These are phyloP conservation scores for Thymus mandschuricus DNA, from an alignment of 257 asterid genomes.

Conservation along the genomic window DNA sequence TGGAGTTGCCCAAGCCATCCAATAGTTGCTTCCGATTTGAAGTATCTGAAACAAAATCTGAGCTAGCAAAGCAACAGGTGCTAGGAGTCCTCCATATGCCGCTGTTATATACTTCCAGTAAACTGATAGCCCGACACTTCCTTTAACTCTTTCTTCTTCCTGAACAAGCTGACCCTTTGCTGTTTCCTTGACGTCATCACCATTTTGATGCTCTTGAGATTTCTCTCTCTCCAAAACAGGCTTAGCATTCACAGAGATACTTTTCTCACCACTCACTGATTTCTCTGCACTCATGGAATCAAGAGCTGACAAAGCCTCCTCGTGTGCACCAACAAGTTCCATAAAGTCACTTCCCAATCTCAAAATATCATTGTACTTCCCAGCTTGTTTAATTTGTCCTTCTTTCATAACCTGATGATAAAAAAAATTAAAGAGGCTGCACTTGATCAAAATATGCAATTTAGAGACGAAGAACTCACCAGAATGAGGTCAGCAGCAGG, in stretches of 20 bases:
- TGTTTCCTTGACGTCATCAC: conserved; percentile 24
- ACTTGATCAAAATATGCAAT: not conserved
- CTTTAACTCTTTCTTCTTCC: conserved; percentile 96
- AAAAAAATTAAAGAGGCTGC: too few relatives aligned
- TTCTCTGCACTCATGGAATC: conserved; percentile 47
- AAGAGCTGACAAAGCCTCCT: conserved; percentile 71
- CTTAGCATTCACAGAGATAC: conserved; percentile 28
- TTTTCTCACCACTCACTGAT: conserved; percentile 32
- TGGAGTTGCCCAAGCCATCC: conserved; percentile 99
- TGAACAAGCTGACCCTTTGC: conserved; percentile 74
- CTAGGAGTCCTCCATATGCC: conserved; percentile 80
- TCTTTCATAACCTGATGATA: conserved; percentile 78
- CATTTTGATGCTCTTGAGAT: conserved; percentile 38
- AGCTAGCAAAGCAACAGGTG: conserved; percentile 75
- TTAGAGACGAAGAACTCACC: conserved; percentile 51
- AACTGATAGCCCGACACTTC: conserved; percentile 69
- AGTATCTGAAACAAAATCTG: conserved; percentile 66
- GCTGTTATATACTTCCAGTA: conserved; percentile 86
- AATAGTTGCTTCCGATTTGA: conserved; percentile 92
- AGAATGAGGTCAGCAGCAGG: conserved; percentile 83
- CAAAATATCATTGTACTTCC: conserved; percentile 76
- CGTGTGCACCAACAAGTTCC: conserved; percentile 92
- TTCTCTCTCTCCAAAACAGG: conserved; percentile 42
- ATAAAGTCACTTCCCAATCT: conserved; percentile 71
- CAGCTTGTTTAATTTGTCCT: conserved; percentile 76